Evolutionary conservation across 1,139 yeast species (phyloP), one percentile per base, ranked within the genome.

Genomic region (Arxiozyma slooffiae): DNA sequence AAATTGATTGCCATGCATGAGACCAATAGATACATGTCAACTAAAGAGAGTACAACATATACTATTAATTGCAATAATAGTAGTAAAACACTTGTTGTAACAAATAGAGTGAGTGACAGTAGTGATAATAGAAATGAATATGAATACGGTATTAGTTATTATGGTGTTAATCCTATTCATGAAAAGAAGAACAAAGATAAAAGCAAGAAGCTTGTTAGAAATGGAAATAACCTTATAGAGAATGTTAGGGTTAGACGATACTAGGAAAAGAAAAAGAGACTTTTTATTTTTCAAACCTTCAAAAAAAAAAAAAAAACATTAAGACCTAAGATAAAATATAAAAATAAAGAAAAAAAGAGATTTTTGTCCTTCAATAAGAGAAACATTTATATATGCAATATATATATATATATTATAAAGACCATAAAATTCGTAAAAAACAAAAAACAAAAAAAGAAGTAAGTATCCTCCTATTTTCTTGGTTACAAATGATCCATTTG

Each of bases 21-120:
- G 7, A 8, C 41, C 11, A 22, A 11, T 30, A 30, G 14, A 30
- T 11, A 30, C 14, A 4, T 30, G 36, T 30, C 36, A 11, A 30
- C 11, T 30, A 30, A 30, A 30, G 36, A 30, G n/a, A 30, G n/a
- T n/a, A n/a, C n/a, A 16, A 30, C 36, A 20, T 21, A 1, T 18
- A 20, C 38, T 14, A 11, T 18, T 9, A 26, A 30, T 18, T 23
- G 45, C 3, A 46, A 38, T 17, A 45, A 24, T 16, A 38, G 48
- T 30, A 26, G 34, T 17, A 46, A 45, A 34, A 45, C 47, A 11
- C 41, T 45, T 38, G 41, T 45, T 4, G 47, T 42, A 7, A 42
- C 24, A 7, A 42, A 42, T 9, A 22, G 16, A 16, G 9, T 14
- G 5, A 20, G 22, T 16, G 22, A 42, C 7, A 18, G 22, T 30